These are phyloP conservation scores for Phytophthora sp. DNA, from an alignment of 352 stramenopile species.

Conservation along the genomic window DNA sequence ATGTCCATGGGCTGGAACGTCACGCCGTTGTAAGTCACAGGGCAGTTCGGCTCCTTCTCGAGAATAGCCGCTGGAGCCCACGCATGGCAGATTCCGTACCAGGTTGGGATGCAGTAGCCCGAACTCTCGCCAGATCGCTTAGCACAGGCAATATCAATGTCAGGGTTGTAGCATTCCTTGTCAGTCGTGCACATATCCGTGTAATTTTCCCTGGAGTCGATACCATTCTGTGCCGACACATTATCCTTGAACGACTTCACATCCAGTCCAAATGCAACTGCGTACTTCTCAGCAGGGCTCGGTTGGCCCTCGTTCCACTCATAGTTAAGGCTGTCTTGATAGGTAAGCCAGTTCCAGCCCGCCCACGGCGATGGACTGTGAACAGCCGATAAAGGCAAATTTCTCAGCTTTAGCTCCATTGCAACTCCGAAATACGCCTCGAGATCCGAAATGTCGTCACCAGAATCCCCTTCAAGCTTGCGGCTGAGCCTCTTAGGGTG, in stretches of 20 bases:
- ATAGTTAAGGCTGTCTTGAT: constrained; percentile 64
- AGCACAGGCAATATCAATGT: constrained; percentile 24
- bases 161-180: constrained; percentile 25
- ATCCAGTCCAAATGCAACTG: constrained; percentile 50
- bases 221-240: constrained; percentile 34
- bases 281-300: too few species aligned
- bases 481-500: neutral
- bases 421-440: constrained; percentile 15
- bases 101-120: too few species aligned
- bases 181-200: constrained; percentile 26
- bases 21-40: constrained; percentile 40
- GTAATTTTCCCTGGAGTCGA: constrained; percentile 23
- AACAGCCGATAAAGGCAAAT: constrained; percentile 17
- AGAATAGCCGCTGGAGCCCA: constrained; percentile 36
- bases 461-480: neutral
- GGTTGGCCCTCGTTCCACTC: constrained; percentile 28
- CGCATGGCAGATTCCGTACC: too few species aligned
- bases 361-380: constrained; percentile 20
- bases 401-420: constrained; percentile 25
- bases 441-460: constrained; percentile 17
- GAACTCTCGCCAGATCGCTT: constrained; percentile 22
- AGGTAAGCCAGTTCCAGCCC: constrained; percentile 52
- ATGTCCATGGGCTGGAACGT: constrained; percentile 45
- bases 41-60: constrained; percentile 44
- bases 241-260: constrained; percentile 40